A percentile compares a stretch with the other conserved stretches of the same genome.
Conservation (phyloP, 306 rosid genomes). For the Castanopsis chinensis region DNA sequence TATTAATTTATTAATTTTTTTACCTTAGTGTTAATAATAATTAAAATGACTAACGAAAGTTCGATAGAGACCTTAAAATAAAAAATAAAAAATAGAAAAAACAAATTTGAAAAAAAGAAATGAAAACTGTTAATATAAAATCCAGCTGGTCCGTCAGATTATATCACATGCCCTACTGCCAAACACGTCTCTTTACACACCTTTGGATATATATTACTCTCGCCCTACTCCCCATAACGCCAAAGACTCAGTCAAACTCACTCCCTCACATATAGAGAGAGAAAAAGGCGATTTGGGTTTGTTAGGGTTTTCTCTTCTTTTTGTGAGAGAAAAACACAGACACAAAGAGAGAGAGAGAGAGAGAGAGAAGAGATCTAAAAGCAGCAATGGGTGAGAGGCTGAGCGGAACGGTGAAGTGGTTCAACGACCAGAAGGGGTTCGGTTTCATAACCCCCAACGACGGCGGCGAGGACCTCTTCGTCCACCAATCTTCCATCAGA, state of each 20-base stretch:
- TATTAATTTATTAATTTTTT: too few species aligned
- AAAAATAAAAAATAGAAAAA: too few species aligned
- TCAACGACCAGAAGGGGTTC: constrained; percentile 80
- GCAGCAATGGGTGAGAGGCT: constrained; percentile 46
- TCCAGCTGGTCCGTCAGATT: too few species aligned
- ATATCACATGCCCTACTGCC: too few species aligned
- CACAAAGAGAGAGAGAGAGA: too few species aligned
- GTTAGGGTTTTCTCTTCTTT: constrained; percentile 9
- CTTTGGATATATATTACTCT: neutral
- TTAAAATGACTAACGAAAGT: too few species aligned
- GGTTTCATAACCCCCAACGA: constrained; percentile 86
- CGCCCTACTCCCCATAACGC: neutral
- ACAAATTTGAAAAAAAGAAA: too few species aligned
- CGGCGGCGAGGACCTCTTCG: constrained; percentile 78
- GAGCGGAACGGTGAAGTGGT: constrained; percentile 87
- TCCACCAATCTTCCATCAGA: constrained; percentile 76
- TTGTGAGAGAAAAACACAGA: neutral
- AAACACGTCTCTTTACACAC: too few species aligned
- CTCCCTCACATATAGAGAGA: neutral
- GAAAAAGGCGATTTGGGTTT: constrained; percentile 7
- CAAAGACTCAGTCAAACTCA: neutral
- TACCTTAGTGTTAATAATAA: too few species aligned
- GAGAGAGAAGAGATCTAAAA: too few species aligned
- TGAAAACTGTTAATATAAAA: too few species aligned
- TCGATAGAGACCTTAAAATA: too few species aligned